These are phyloP conservation scores for Brassica incana DNA, from an alignment of 345 rosid genomes.

Conservation along the genomic window DNA sequence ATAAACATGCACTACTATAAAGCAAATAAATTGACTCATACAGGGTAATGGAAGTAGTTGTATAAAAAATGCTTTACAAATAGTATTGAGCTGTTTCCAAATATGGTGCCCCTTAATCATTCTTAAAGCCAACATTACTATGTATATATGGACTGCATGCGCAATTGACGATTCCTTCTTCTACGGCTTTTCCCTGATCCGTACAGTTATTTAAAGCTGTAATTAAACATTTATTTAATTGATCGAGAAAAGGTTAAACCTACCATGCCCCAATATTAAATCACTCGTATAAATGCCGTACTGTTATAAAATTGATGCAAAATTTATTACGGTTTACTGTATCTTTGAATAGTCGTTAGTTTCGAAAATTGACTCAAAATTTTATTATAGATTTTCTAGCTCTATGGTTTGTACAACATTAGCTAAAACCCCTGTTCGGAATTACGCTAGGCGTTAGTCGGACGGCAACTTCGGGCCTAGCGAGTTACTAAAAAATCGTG, in stretches of 20 bases:
- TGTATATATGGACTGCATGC: conserved; percentile 25
- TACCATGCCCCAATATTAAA: conserved; percentile 22
- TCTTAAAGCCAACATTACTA: conserved; percentile 24
- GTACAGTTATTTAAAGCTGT: conserved; percentile 38
- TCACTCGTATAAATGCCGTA: conserved; percentile 6
- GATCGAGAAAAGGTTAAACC: conserved; percentile 5
- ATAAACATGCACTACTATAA: conserved; percentile 12
- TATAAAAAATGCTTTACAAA: conserved; percentile 15
- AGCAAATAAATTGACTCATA: conserved; percentile 22
- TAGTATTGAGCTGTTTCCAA: conserved; percentile 25
- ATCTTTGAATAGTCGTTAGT: conserved; percentile 17
- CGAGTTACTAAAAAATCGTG: no score
- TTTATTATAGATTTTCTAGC: not conserved
- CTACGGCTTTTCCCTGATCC: conserved; percentile 33
- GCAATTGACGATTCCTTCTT: conserved; percentile 37
- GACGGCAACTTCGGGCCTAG: no score
- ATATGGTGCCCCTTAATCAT: conserved; percentile 33
- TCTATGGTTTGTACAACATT: not conserved
- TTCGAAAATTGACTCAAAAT: conserved; percentile 11
- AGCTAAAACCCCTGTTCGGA: no score
- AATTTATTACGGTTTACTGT: not conserved
- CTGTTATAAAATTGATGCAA: not conserved
- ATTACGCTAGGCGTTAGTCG: no score
- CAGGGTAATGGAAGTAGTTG: conserved; percentile 37
- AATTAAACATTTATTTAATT: conserved; percentile 1